Evolutionary conservation across 2,329 filamentous ascomycete genomes (phyloP), one percentile per base, ranked within the genome.

Genomic region (Xylariaceae sp.): DNA sequence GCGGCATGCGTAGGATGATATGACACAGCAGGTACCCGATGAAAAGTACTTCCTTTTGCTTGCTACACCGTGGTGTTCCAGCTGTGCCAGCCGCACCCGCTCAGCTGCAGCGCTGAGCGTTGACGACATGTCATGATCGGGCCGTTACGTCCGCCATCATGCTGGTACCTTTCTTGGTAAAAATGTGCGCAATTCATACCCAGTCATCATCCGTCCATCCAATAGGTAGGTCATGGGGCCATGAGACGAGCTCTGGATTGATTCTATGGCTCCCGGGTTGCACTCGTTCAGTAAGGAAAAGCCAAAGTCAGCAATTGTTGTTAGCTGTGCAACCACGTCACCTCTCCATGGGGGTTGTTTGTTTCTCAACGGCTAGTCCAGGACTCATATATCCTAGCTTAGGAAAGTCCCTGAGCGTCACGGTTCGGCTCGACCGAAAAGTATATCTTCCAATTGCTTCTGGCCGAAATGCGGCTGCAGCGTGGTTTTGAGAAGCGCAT

Each of bases 401-500:
- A 35, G 37, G 47, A 31, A 37, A 46, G 47, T n/a, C 40, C 41
- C 39, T 37, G 26, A 50, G 49, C 40, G 50, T 54, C 35, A 54
- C 40, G 27, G 49, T 55, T 40, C 47, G 43, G 37, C 35, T 37
- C 47, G 47, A 8, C 56, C 58, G 6, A 81, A 66, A 42, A 83
- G 55, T 11, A 80, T 74, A 41, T 71, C 69, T 53, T 80, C 79
- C 53, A 79, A 77, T 56, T 73, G 68, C 37, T 72, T 70, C 35
- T 67, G 67, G 31, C 73, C 72, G 29, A 83, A 64, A 55, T 78
- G 72, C 44, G 71, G 68, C 37, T 75, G 70, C 54, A 84, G 62
- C 37, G 77, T 73, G 11, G 72, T 72, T 61, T 77, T 76, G 50
- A 84, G 62, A 3, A 77, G 74, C 1, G 79, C 79, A 48, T 71